Conservation (phyloP, 2,329 filamentous ascomycete genomes). For the Stemphylium beticola region DNA sequence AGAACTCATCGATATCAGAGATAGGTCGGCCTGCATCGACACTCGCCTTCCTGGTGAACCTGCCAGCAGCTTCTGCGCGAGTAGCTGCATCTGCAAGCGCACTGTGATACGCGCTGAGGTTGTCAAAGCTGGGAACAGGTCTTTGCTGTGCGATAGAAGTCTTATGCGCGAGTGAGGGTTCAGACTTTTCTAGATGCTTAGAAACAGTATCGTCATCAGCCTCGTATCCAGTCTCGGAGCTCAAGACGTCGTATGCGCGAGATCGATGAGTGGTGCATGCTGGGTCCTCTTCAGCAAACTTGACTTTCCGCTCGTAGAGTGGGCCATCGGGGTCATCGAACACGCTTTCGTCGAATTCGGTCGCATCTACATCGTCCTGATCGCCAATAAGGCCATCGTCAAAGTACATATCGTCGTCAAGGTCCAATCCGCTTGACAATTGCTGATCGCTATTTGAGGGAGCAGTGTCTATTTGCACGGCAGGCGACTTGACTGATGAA, state of each 20-base stretch:
- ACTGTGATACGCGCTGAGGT: constrained; percentile 77
- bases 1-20: constrained; percentile 43
- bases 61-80: constrained; percentile 75
- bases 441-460: constrained; percentile 12
- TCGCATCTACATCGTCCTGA: constrained; percentile 57
- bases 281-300: constrained; percentile 27
- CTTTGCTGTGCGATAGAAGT: constrained; percentile 43
- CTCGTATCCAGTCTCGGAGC: constrained; percentile 39
- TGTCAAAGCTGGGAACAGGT: constrained; percentile 50
- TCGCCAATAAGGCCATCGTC: constrained; percentile 67
- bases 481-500: constrained; percentile 12
- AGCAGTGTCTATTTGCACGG: constrained; percentile 13
- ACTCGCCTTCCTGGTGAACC: constrained; percentile 70
- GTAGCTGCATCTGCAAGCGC: constrained; percentile 83
- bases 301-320: constrained; percentile 57
- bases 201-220: constrained; percentile 42
- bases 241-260: constrained; percentile 20
- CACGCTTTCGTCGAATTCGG: constrained; percentile 73
- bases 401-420: constrained; percentile 69
- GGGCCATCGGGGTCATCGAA: constrained; percentile 65
- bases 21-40: constrained; percentile 41
- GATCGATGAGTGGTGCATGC: constrained; percentile 18
- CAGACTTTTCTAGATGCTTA: constrained; percentile 33
- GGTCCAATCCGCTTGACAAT: constrained; percentile 18
- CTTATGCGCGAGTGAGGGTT: constrained; percentile 62